phyloP scores from a whole-genome alignment of 768 basidiomycete genomes.

The Clavaria fumosa region DNA sequence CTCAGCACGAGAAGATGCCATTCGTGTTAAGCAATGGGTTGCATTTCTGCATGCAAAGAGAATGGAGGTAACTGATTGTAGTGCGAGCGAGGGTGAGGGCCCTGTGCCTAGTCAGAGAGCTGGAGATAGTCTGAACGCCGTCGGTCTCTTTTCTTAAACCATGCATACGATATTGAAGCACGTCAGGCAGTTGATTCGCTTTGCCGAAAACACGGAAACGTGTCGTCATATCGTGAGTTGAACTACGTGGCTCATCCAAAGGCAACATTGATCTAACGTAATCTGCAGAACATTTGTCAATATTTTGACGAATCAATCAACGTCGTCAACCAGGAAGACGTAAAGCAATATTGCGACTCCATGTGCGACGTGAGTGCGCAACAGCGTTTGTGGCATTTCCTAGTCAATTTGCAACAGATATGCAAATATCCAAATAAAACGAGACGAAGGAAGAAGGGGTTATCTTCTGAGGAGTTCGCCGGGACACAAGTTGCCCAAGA shows the following conservation, averaged over 20 bases:
- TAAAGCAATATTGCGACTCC: slow-evolving; percentile 42
- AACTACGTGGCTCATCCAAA: too few species aligned
- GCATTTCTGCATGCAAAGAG: slow-evolving; percentile 28
- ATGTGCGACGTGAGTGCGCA: slow-evolving; percentile 66
- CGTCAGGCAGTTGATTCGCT: slow-evolving; percentile 22
- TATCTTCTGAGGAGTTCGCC: slow-evolving; percentile 28
- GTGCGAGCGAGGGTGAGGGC: slow-evolving; percentile 29
- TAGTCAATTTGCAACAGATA: slow-evolving; percentile 27
- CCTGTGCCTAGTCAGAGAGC: slow-evolving; percentile 57
- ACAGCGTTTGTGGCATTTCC: neutral
- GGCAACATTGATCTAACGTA: too few species aligned
- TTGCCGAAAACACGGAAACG: slow-evolving; percentile 39
- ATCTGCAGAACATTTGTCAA: slow-evolving; percentile 59
- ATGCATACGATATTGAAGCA: neutral
- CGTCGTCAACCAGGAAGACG: slow-evolving; percentile 24
- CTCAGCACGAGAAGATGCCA: slow-evolving; percentile 61
- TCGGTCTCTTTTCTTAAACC: slow-evolving; percentile 18
- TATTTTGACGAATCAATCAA: slow-evolving; percentile 68
- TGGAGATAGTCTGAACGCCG: slow-evolving; percentile 44
- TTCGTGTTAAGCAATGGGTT: slow-evolving; percentile 39
- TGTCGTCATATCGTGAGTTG: slow-evolving; percentile 60
- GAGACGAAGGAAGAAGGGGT: slow-evolving; percentile 28
- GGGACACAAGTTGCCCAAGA: slow-evolving; percentile 11
- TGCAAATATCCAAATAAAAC: slow-evolving; percentile 69
- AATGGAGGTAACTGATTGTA: too few species aligned